These are phyloP conservation scores for Talaromyces marneffei DNA, from an alignment of 2,329 filamentous ascomycete genomes.

Conservation along the genomic window DNA sequence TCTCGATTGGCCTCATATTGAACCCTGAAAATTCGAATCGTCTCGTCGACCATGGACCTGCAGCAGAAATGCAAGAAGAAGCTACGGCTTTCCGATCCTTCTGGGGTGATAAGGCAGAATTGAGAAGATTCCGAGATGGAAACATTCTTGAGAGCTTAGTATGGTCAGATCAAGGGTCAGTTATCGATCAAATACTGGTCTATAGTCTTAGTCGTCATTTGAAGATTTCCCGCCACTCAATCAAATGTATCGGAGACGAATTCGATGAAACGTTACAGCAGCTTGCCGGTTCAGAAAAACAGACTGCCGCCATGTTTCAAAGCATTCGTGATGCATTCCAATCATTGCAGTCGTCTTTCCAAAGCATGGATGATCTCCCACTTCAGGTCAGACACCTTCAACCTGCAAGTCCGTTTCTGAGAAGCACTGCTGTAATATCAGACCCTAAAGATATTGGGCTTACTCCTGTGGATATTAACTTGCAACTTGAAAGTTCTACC, in stretches of 20 bases:
- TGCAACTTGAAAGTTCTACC: conserved; percentile 89
- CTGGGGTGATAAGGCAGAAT: conserved; percentile 90
- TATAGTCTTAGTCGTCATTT: conserved; percentile 69
- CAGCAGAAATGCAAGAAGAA: conserved; percentile 77
- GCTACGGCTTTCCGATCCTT: conserved; percentile 78
- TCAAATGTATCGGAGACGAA: conserved; percentile 48
- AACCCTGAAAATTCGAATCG: conserved; percentile 67
- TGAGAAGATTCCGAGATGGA: conserved; percentile 91
- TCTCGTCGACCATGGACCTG: conserved; percentile 79
- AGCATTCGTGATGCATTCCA: conserved; percentile 64
- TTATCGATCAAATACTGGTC: conserved; percentile 72
- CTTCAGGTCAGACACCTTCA: conserved; percentile 78
- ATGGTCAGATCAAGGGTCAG: conserved; percentile 65
- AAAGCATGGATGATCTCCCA: conserved; percentile 73
- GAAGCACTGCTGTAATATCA: conserved; percentile 56
- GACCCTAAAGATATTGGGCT: conserved; percentile 22
- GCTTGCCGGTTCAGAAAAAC: conserved; percentile 38
- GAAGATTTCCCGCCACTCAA: conserved; percentile 50
- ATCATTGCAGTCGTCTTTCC: conserved; percentile 68
- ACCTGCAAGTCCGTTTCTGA: conserved; percentile 64
- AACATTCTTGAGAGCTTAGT: conserved; percentile 88
- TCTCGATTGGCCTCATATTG: conserved; percentile 65
- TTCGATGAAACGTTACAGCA: conserved; percentile 38
- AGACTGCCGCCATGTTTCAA: conserved; percentile 53
- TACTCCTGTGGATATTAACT: conserved; percentile 65